These are phyloP conservation scores for Pyropia haitanensis DNA, from an alignment of 23 red algal genomes.

Conservation along the genomic window DNA sequence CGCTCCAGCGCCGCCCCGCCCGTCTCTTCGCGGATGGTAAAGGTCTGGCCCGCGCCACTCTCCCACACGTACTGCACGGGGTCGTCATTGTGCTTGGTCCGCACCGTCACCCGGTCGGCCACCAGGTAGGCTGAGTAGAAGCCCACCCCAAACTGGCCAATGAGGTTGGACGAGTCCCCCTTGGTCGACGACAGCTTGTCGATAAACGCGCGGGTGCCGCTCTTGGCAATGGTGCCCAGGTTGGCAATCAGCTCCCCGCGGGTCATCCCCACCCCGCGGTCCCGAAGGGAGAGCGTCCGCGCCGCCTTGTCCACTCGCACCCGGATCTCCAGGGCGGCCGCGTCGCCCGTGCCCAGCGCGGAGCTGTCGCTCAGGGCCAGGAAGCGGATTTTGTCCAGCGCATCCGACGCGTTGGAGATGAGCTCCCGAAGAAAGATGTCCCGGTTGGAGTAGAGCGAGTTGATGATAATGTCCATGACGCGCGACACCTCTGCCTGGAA, in stretches of 20 bases:
- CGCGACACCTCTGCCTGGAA: constrained; percentile 86
- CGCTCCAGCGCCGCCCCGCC: constrained; percentile 21
- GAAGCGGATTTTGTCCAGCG: constrained; percentile 86
- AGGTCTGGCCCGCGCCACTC: constrained; percentile 49
- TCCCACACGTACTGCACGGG: constrained; percentile 71
- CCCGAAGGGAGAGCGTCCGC: constrained; percentile 42
- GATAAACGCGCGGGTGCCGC: constrained; percentile 65
- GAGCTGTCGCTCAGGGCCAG: constrained; percentile 33
- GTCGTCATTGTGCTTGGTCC: constrained; percentile 35
- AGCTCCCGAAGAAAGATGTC: constrained; percentile 94
- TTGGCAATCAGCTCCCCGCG: constrained; percentile 82
- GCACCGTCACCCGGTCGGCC: constrained; percentile 66
- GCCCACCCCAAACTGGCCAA: constrained; percentile 94
- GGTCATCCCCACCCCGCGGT: constrained; percentile 89
- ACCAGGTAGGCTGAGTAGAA: constrained; percentile 91
- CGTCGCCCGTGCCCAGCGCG: constrained; percentile 20
- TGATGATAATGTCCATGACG: constrained; percentile 94
- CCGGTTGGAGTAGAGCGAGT: constrained; percentile 80
- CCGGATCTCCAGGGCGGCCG: constrained; percentile 42
- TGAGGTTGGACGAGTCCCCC: constrained; percentile 42
- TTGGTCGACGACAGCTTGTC: constrained; percentile 34
- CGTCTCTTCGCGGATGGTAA: constrained; percentile 45
- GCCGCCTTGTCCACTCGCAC: constrained; percentile 40
- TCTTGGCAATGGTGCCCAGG: constrained; percentile 82
- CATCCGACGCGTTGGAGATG: constrained; percentile 84